These are phyloP conservation scores for Adansonia rubrostipa DNA, from an alignment of 441 rosid genomes.

Conservation along the genomic window DNA sequence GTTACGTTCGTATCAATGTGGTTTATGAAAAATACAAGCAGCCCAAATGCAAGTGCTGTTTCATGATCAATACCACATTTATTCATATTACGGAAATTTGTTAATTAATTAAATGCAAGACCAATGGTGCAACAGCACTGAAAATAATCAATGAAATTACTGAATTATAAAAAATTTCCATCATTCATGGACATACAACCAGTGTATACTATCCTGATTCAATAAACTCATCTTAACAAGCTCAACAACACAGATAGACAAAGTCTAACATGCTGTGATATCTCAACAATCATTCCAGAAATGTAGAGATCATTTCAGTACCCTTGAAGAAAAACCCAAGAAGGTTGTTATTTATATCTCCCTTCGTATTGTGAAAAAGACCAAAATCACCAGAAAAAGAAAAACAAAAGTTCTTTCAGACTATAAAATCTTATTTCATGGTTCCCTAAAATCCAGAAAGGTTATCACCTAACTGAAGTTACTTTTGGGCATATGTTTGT, in stretches of 20 bases:
- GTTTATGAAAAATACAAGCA: neutral
- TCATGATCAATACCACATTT: neutral
- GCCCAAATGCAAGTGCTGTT: neutral
- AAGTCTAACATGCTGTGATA: neutral
- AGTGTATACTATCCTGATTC: neutral
- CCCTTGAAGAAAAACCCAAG: neutral
- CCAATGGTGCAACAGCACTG: neutral
- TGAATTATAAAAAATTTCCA: neutral
- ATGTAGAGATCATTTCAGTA: neutral
- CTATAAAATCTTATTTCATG: neutral
- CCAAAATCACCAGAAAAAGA: neutral
- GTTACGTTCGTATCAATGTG: neutral
- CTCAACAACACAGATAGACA: constrained; percentile 7
- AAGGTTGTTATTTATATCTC: neutral
- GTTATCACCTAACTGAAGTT: neutral
- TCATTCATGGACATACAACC: neutral
- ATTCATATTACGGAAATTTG: neutral
- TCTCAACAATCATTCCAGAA: neutral
- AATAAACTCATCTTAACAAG: neutral
- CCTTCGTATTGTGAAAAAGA: neutral
- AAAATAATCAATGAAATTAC: neutral
- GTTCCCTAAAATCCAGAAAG: neutral
- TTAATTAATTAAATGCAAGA: neutral
- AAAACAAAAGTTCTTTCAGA: neutral
- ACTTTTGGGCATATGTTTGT: too few relatives aligned